Base-by-base conservation (phyloP, 805 yeast genomes). In the Kodamaea leandrae region DNA sequence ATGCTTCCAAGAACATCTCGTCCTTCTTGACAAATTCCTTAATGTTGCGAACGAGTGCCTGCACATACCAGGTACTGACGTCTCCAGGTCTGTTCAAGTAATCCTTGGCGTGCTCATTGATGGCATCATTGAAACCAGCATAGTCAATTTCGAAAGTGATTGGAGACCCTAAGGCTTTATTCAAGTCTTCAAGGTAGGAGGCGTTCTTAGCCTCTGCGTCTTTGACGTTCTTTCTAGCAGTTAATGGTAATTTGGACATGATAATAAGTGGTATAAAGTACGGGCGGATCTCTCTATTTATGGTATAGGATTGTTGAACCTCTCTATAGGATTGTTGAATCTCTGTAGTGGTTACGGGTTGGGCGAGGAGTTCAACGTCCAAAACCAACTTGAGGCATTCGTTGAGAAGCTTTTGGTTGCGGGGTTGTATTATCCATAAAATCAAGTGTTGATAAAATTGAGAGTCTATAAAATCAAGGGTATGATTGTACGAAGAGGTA, bases 221-320 rank as follows among this genome's bases (percentile, higher is more conserved):
- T 21, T 32, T 29, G 17, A 38, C 32, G 14, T 38, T 32, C 25
- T 32, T 38, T 24, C 38, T 25, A 14, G 21, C 37, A 18, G 14
- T 9, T 30, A 32, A 38, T 6, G 42, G 37, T 12, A 32, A 19
- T 32, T 38, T 38, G 10, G 26, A 12, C 42, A 39, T 39, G 15
- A 9, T 27, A 3, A 17, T 10, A 27, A 26, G 4, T n/a, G n/a
- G n/a, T n/a, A n/a, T n/a, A n/a, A n/a, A n/a, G n/a, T n/a, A n/a
- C n/a, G n/a, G n/a, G n/a, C n/a, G n/a, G n/a, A n/a, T n/a, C n/a
- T n/a, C n/a, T n/a, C n/a, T n/a, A n/a, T n/a, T n/a, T n/a, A n/a
- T n/a, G n/a, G n/a, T n/a, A n/a, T n/a, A n/a, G n/a, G n/a, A n/a
- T n/a, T n/a, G n/a, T n/a, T n/a, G n/a, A n/a, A n/a, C n/a, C n/a